A percentile compares a stretch with the other conserved stretches of the same genome.
These are phyloP conservation scores for Westerdykella sp. DNA, from an alignment of 2,329 filamentous ascomycete genomes.

Conservation along the genomic window DNA sequence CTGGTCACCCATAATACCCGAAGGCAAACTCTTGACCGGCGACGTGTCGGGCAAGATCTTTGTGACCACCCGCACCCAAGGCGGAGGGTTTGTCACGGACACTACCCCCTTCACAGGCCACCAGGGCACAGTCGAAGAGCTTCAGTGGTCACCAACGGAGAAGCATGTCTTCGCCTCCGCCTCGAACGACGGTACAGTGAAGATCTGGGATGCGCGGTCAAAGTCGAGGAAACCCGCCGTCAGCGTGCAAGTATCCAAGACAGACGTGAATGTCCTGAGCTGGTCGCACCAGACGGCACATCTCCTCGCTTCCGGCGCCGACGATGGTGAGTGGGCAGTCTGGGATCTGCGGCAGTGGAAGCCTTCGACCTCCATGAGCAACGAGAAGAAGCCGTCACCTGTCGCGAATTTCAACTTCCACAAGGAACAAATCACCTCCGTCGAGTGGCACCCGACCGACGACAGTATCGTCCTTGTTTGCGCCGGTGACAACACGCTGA, in stretches of 20 bases:
- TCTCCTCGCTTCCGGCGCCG: constrained; percentile 83
- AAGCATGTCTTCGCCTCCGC: constrained; percentile 90
- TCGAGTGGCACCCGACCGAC: constrained; percentile 97
- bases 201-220: constrained; percentile 90
- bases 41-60: constrained; percentile 90
- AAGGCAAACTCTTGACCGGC: constrained; percentile 82
- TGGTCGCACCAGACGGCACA: constrained; percentile 88
- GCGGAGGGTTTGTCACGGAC: constrained; percentile 85
- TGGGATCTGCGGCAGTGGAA: constrained; percentile 98
- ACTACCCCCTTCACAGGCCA: constrained; percentile 78
- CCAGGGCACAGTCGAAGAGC: constrained; percentile 78
- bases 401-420: constrained; percentile 95
- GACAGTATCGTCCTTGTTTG: constrained; percentile 93
- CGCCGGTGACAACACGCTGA: constrained; percentile 88
- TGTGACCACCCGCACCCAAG: constrained; percentile 76
- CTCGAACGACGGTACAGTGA: constrained; percentile 88
- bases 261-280: constrained; percentile 92
- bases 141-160: constrained; percentile 95
- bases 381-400: constrained; percentile 57
- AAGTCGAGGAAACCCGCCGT: constrained; percentile 86
- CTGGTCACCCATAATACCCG: constrained; percentile 78
- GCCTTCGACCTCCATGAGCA: constrained; percentile 47
- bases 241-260: constrained; percentile 72
- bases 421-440: constrained; percentile 89
- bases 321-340: constrained; percentile 89